Evolutionary conservation across 495 filamentous ascomycete species (phyloP).

Genomic region (Lepraria neglecta): DNA sequence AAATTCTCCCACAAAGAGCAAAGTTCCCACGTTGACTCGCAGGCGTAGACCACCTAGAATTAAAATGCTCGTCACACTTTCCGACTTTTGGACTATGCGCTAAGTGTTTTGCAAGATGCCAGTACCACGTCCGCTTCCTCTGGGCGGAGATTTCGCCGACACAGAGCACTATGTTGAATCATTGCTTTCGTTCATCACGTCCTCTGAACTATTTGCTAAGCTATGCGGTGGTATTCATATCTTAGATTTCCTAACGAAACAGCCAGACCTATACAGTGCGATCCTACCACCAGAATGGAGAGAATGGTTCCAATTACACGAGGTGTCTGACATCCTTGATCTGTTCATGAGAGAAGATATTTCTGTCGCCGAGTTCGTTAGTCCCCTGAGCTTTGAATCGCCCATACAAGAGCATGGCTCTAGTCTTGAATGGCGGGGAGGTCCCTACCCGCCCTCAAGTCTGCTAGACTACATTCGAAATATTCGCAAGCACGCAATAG

Average conservation of each 20-base stretch:
- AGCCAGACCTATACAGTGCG: constrained; percentile 67
- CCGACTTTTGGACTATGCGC: background rate
- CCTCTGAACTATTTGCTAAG: constrained; percentile 71
- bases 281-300: constrained; percentile 76
- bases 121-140: constrained; percentile 42
- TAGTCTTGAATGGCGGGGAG: constrained; percentile 40
- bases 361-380: constrained; percentile 48
- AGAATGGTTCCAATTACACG: constrained; percentile 60
- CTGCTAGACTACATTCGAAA: constrained; percentile 68
- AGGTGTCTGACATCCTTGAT: constrained; percentile 69
- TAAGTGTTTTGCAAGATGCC: background rate
- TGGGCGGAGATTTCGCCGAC: constrained; percentile 48
- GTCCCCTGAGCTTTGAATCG: background rate
- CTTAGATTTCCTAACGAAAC: constrained; percentile 87
- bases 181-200: constrained; percentile 67
- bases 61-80: background rate
- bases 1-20: no score
- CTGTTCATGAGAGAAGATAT: constrained; percentile 72
- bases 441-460: constrained; percentile 55
- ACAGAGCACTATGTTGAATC: constrained; percentile 70
- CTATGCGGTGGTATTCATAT: constrained; percentile 93
- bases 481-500: constrained; percentile 63
- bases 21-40: no score
- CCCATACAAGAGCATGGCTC: background rate
- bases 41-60: no score